A percentile compares a stretch with the other conserved stretches of the same genome.
Evolutionary conservation across 805 yeast species (phyloP).

Genomic region (Kazachstania bromeliacearum): DNA sequence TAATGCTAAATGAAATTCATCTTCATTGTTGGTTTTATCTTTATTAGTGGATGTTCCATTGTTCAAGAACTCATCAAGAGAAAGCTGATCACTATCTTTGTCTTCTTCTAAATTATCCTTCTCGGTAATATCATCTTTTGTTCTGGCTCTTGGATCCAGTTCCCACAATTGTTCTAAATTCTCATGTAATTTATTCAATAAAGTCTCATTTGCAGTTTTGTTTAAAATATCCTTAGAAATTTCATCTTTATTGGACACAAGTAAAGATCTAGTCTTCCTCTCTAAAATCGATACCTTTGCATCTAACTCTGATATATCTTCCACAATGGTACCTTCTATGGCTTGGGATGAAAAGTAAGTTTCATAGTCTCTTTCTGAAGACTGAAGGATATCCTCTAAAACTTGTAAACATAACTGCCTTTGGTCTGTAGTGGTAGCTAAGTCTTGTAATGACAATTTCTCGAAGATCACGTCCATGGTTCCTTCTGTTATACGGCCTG

Average conservation of each 20-base stretch:
- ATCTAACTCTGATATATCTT: constrained; percentile 68
- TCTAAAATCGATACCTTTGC: constrained; percentile 43
- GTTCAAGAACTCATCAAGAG: constrained; percentile 10
- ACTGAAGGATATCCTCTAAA: constrained; percentile 36
- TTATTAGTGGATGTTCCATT: constrained; percentile 6
- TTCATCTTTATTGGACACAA: constrained; percentile 27
- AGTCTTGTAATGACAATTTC: constrained; percentile 26
- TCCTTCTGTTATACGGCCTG: too few species aligned
- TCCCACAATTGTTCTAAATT: constrained; percentile 26
- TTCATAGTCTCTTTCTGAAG: constrained; percentile 38
- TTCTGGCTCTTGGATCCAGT: constrained; percentile 16
- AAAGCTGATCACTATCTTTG: constrained; percentile 1
- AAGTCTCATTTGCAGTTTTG: constrained; percentile 9
- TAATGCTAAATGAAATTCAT: constrained; percentile 26
- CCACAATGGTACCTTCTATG: constrained; percentile 34
- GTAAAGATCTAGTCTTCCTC: constrained; percentile 33
- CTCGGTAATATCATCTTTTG: constrained; percentile 3
- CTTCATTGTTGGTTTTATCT: constrained; percentile 14
- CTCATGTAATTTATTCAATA: constrained; percentile 11
- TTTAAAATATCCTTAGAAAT: constrained; percentile 39
- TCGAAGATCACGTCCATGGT: background rate
- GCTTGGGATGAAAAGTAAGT: constrained; percentile 36
- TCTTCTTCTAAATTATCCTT: constrained; percentile 1
- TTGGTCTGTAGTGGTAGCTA: too few species aligned
- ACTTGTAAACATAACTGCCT: constrained; percentile 29